These are phyloP conservation scores for Cladophialophora immunda DNA, from an alignment of 2,329 filamentous ascomycete species.

Conservation along the genomic window DNA sequence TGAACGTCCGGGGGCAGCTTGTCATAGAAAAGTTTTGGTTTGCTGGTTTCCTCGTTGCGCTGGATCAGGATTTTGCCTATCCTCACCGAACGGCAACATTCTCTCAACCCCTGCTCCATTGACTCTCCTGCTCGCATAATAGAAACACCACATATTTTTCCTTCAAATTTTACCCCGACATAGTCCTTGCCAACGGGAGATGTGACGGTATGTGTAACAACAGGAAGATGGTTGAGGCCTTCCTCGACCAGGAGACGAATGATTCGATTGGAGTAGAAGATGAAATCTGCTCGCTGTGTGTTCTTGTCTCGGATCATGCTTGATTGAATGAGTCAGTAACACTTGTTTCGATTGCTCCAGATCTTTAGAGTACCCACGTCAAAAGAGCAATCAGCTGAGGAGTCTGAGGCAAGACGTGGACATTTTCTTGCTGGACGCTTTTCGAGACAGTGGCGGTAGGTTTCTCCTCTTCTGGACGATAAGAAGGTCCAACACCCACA, in stretches of 20 bases:
- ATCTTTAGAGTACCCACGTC: constrained; percentile 73
- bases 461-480: constrained; percentile 78
- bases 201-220: constrained; percentile 85
- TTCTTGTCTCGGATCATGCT: constrained; percentile 95
- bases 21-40: constrained; percentile 95
- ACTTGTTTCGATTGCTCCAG: constrained; percentile 3
- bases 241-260: constrained; percentile 97
- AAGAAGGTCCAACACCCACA: constrained; percentile 75
- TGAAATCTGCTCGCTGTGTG: constrained; percentile 93
- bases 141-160: constrained; percentile 97
- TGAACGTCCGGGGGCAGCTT: constrained; percentile 95
- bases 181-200: constrained; percentile 91
- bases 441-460: constrained; percentile 90
- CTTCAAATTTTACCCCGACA: constrained; percentile 91
- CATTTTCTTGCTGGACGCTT: constrained; percentile 81
- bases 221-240: constrained; percentile 93
- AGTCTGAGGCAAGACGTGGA: constrained; percentile 89
- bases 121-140: constrained; percentile 98
- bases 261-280: constrained; percentile 98
- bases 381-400: constrained; percentile 96
- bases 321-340: constrained; percentile 27
- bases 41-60: constrained; percentile 90
- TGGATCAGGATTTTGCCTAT: constrained; percentile 99
- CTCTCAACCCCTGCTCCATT: constrained; percentile 95
- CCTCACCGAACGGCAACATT: constrained; percentile 96